phyloP scores from a whole-genome alignment of 148 eudicot genomes.

The Rhododendron vialii region DNA sequence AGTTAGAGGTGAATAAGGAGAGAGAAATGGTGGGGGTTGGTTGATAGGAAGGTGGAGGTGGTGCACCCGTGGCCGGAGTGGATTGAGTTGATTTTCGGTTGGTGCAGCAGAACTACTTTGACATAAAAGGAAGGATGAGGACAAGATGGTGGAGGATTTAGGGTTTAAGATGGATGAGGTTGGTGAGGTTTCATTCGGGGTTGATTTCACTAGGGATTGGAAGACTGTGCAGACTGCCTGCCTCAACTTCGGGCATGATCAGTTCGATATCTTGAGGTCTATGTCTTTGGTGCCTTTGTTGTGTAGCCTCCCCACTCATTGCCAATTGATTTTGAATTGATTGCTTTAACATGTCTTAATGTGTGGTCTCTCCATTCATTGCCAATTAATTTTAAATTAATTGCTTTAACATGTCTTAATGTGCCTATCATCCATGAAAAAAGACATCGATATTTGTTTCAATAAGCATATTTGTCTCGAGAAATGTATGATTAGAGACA shows the following conservation, averaged over 20 bases:
- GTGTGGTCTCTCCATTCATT: not conserved
- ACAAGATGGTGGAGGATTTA: constrained; percentile 51
- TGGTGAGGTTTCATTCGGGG: constrained; percentile 27
- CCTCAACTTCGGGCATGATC: constrained; percentile 71
- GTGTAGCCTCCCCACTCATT: not conserved
- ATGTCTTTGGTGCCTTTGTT: not conserved
- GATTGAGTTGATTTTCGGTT: constrained; percentile 58
- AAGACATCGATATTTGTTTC: not conserved
- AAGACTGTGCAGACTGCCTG: constrained; percentile 72
- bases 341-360: no score
- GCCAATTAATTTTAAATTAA: not conserved
- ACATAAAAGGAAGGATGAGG: constrained; percentile 76
- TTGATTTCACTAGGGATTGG: constrained; percentile 79
- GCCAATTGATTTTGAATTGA: no score
- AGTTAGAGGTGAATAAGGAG: not conserved
- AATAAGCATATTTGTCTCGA: not conserved
- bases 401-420: not conserved
- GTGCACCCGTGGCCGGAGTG: constrained; percentile 94
- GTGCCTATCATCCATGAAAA: not conserved
- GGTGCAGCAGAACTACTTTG: constrained; percentile 86
- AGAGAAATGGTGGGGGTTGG: constrained; percentile 21
- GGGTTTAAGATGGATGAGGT: constrained; percentile 40
- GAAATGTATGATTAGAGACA: not conserved
- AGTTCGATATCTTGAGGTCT: constrained; percentile 86
- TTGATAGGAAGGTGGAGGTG: constrained; percentile 45